These are phyloP conservation scores for Picochlorum sp. DNA, from an alignment of 139 green algal genomes.

Conservation along the genomic window DNA sequence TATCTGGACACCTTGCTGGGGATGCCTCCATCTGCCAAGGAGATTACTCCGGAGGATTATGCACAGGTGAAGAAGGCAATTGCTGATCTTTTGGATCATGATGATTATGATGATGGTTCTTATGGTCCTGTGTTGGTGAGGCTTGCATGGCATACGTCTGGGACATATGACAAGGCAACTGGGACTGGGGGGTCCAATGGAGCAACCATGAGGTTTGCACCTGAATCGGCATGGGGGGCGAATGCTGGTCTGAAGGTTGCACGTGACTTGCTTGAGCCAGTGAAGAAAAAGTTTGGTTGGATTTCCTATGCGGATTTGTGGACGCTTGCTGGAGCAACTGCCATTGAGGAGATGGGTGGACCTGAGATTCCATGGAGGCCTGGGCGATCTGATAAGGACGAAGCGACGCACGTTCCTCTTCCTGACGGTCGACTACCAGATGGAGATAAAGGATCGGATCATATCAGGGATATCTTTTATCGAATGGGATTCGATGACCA, in stretches of 20 bases:
- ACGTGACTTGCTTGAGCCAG: conserved; percentile 71
- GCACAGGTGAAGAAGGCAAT: conserved; percentile 56
- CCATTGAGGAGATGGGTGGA: conserved; percentile 71
- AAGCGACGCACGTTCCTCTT: conserved; percentile 30
- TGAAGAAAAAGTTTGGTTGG: conserved; percentile 67
- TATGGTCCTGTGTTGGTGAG: conserved; percentile 65
- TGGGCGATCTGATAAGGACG: conserved; percentile 53
- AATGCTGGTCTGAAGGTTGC: conserved; percentile 74
- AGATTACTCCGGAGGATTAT: conserved; percentile 55
- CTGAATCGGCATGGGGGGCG: conserved; percentile 63
- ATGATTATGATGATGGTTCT: conserved; percentile 73
- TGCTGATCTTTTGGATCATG: conserved; percentile 48
- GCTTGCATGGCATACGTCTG: conserved; percentile 4
- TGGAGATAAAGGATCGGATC: conserved; percentile 45
- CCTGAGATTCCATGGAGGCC: conserved; percentile 64
- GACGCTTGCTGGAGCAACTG: conserved; percentile 73
- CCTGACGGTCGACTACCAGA: conserved; percentile 78
- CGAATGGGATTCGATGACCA: conserved; percentile 70
- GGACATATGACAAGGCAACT: conserved; percentile 75
- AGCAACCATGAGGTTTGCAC: conserved; percentile 79
- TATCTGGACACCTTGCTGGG: conserved; percentile 32
- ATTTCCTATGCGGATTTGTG: conserved; percentile 70
- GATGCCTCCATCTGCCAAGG: conserved; percentile 9
- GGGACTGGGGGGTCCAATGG: conserved; percentile 70
- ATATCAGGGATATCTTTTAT: conserved; percentile 82